phyloP scores from a whole-genome alignment of 2,329 filamentous ascomycete species.

The Talaromyces atroroseus region DNA sequence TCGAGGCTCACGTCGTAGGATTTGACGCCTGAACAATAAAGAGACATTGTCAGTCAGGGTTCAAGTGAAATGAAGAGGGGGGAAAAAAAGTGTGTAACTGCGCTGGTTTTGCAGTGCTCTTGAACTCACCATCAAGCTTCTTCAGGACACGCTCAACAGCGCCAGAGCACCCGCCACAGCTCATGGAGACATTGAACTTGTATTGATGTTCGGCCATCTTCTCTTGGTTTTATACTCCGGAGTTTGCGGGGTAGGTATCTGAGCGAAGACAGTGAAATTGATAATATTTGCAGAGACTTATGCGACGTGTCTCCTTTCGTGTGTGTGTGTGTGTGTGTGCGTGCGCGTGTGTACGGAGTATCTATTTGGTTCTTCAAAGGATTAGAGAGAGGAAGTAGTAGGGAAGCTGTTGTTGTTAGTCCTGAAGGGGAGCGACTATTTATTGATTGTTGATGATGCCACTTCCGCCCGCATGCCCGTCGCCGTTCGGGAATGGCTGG shows the following conservation, averaged over 20 bases:
- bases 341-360: too few species aligned
- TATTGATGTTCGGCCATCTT: constrained; percentile 78
- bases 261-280: neutral
- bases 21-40: constrained; percentile 63
- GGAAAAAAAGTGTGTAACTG: too few species aligned
- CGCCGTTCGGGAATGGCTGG: neutral
- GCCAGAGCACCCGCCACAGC: constrained; percentile 91
- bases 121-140: constrained; percentile 72
- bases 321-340: neutral
- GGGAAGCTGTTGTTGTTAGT: neutral
- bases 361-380: neutral
- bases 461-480: neutral
- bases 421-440: neutral
- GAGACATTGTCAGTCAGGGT: neutral
- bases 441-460: constrained; percentile 3
- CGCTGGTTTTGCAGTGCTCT: neutral
- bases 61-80: too few species aligned
- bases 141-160: constrained; percentile 87
- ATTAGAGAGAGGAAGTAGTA: neutral
- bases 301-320: neutral
- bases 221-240: neutral
- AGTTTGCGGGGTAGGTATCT: neutral
- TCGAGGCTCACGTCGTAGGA: constrained; percentile 84
- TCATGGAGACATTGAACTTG: constrained; percentile 93
- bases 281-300: neutral